Evolutionary conservation across 2,329 filamentous ascomycete genomes (phyloP), one percentile per base, ranked within the genome.

Genomic region (Xylariaceae sp.): DNA sequence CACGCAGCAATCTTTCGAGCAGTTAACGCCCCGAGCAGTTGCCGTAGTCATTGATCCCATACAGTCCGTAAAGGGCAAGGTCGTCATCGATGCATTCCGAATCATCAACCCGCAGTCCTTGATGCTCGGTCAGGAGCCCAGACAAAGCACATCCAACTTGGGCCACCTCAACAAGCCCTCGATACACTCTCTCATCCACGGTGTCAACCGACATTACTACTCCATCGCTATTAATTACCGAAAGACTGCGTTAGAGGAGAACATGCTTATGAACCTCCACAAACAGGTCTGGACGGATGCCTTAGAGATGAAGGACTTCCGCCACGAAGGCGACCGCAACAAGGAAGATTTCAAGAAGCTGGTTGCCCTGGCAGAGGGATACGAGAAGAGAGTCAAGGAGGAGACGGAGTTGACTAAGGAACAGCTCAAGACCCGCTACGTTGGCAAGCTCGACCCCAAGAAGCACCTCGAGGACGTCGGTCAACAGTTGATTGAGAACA

Each of bases 211-310:
- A 71, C 94, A 99, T 80, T 99, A 99, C 82, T 99, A 99, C 82
- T 96, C 91, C 69, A 99, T 99, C 73, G 93, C 86, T 61, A 97
- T 99, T 79, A 92, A 97, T 78, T 99, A 99, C 78, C 84, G 93
- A 73, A 99, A 99, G 81, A 96, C 93, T 0, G 93, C 91, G 0
- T 81, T 99, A 54, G 94, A 99, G 75, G 95, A 99, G 81, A 97
- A 96, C 77, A 99, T 99, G 94, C 77, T 99, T 70, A 99, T 99
- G 95, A 99, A 99, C 74, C 80, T 99, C 66, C 94, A 99, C 83
- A 99, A 99, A 82, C 94, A 97, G 68, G 92, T 97, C 50, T 99
- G 94, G 94, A 99, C 95, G 0, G 94, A 99, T 75, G 94, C 93
- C 4, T 77, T 99, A 65, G 86, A 96, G 73, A 97, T 99, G 92